Percentiles rank a stretch among this genome's conserved stretches.
Conservation (phyloP, 495 filamentous ascomycete genomes). For the Penicillium dipodomyicola region DNA sequence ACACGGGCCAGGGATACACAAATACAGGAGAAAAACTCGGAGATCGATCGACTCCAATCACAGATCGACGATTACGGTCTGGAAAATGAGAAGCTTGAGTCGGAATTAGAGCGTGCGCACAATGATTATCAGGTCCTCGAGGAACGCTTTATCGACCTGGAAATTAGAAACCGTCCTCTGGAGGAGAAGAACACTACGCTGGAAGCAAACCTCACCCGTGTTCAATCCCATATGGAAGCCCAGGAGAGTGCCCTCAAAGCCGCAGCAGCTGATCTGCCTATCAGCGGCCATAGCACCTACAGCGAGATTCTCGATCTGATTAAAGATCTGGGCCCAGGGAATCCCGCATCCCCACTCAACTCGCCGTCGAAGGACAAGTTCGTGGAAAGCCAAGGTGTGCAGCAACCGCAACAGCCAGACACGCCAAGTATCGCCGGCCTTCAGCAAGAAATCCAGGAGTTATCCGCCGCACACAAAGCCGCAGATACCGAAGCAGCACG, state of each 20-base stretch:
- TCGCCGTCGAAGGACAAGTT: slow-evolving; percentile 25
- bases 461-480: slow-evolving; percentile 27
- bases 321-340: slow-evolving; percentile 35
- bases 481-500: slow-evolving; percentile 35
- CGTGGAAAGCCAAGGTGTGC: slow-evolving; percentile 19
- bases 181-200: slow-evolving; percentile 45
- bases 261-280: slow-evolving; percentile 42
- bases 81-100: slow-evolving; percentile 38
- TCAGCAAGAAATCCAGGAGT: slow-evolving; percentile 32
- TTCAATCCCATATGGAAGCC: slow-evolving; percentile 43
- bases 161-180: slow-evolving; percentile 40
- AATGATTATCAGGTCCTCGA: slow-evolving; percentile 35
- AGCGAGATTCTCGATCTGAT: slow-evolving; percentile 45
- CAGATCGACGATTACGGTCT: slow-evolving; percentile 37
- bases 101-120: slow-evolving; percentile 36
- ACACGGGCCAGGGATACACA: slow-evolving; percentile 37
- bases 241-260: slow-evolving; percentile 44
- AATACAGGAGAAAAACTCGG: slow-evolving; percentile 38
- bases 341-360: slow-evolving; percentile 13
- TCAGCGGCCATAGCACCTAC: slow-evolving; percentile 38
- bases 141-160: slow-evolving; percentile 37
- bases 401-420: slow-evolving; percentile 22
- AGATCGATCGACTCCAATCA: slow-evolving; percentile 44
- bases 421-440: slow-evolving; percentile 28
- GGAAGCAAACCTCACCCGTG: slow-evolving; percentile 41